Conservation (phyloP, 2,329 filamentous ascomycete genomes). For the Pseudocercospora macadamiae region DNA sequence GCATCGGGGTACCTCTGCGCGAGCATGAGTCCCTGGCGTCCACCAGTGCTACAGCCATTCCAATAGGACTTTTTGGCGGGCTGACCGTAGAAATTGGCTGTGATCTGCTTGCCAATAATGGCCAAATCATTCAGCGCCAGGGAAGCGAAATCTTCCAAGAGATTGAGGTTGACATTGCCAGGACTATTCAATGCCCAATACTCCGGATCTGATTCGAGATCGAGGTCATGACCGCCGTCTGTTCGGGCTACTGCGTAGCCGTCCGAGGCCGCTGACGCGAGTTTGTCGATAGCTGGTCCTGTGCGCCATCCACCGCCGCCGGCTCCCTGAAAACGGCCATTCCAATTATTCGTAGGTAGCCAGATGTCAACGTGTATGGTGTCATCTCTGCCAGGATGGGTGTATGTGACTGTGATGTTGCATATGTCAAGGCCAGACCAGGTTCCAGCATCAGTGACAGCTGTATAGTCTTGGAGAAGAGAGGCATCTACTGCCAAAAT, state of each 20-base stretch:
- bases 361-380: constrained; percentile 37
- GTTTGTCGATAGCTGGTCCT: constrained; percentile 21
- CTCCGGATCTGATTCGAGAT: constrained; percentile 10
- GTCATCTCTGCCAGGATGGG: constrained; percentile 42
- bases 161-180: constrained; percentile 39
- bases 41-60: constrained; percentile 42
- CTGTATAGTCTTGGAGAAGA: constrained; percentile 9
- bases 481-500: constrained; percentile 6
- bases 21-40: constrained; percentile 40
- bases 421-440: constrained; percentile 33
- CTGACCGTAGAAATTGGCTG: constrained; percentile 36
- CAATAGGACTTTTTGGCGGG: constrained; percentile 40
- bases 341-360: constrained; percentile 40
- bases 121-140: constrained; percentile 38
- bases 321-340: constrained; percentile 41
- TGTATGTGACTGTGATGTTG: constrained; percentile 44
- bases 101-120: constrained; percentile 36
- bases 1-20: constrained; percentile 40
- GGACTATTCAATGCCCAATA: constrained; percentile 30
- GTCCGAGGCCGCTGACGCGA: constrained; percentile 22
- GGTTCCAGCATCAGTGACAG: not conserved
- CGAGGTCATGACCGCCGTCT: constrained; percentile 31
- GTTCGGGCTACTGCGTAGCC: constrained; percentile 35
- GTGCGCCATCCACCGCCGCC: constrained; percentile 45
- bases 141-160: constrained; percentile 40